Conservation (phyloP, 805 yeast genomes). For the Candida awuae region DNA sequence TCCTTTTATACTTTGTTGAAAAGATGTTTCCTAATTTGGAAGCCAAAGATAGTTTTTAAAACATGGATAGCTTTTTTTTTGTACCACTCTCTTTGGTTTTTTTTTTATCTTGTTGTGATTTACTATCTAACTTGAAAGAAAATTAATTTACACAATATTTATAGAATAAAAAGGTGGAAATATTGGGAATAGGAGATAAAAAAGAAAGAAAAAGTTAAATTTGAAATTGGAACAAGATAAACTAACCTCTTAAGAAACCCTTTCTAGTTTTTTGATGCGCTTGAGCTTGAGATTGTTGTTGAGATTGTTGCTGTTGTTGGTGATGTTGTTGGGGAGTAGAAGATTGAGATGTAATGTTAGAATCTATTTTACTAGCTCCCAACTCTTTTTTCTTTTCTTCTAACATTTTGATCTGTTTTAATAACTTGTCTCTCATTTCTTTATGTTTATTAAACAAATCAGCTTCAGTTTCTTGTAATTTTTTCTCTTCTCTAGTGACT, state of each 20-base stretch:
- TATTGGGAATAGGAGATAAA: conserved; percentile 1
- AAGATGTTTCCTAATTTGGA: conserved; percentile 15
- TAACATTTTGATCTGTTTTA: conserved; percentile 78
- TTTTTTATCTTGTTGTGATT: conserved; percentile 4
- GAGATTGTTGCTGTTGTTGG: conserved; percentile 28
- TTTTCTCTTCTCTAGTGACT: conserved; percentile 94
- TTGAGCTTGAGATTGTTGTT: conserved; percentile 22
- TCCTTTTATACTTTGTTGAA: background rate
- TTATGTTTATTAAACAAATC: conserved; percentile 92
- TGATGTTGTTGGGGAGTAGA: conserved; percentile 30
- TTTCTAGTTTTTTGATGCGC: conserved; percentile 56
- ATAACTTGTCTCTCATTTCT: conserved; percentile 92
- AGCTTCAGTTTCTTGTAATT: conserved; percentile 92
- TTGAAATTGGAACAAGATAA: too few species aligned
- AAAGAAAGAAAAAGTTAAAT: too few species aligned
- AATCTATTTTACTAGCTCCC: conserved; percentile 36
- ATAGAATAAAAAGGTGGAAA: background rate
- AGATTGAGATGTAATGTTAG: background rate
- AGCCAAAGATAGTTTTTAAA: conserved; percentile 16
- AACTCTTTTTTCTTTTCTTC: conserved; percentile 85
- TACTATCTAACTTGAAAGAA: too few species aligned
- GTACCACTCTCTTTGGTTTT: too few species aligned
- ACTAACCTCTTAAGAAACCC: conserved; percentile 59
- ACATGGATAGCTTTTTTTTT: too few species aligned
- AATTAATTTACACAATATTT: background rate